Conservation (phyloP, 1,139 yeast genomes). For the Kodamaea sp. region DNA sequence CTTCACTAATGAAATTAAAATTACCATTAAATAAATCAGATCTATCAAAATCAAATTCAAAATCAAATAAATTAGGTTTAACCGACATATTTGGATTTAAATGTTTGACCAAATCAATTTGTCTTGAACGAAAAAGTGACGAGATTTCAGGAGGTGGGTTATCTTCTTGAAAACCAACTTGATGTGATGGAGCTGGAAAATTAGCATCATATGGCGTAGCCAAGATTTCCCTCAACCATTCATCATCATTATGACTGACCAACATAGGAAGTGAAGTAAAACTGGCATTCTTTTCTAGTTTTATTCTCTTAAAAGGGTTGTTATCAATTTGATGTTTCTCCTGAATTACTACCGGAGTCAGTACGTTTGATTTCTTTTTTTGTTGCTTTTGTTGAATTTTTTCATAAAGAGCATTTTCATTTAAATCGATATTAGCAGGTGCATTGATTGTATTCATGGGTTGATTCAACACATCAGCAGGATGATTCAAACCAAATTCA, state of each 20-base stretch:
- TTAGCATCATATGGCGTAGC: constrained; percentile 57
- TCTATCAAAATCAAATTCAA: constrained; percentile 14
- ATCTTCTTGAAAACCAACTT: constrained; percentile 47
- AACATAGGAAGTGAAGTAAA: constrained; percentile 9
- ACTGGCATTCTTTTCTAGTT: constrained; percentile 8
- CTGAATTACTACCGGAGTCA: not conserved
- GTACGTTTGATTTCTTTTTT: constrained; percentile 3
- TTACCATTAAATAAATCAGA: constrained; percentile 11
- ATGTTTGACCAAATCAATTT: constrained; percentile 53
- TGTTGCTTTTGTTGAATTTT: constrained; percentile 5
- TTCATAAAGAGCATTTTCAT: constrained; percentile 2
- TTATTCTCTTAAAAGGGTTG: constrained; percentile 4
- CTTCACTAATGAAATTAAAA: constrained; percentile 40
- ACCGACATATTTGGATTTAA: constrained; percentile 16
- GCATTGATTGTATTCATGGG: too few species aligned
- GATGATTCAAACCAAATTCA: constrained; percentile 24
- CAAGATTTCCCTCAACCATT: constrained; percentile 69
- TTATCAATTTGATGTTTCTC: not conserved
- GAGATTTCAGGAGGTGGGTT: constrained; percentile 34
- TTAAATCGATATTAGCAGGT: constrained; percentile 1
- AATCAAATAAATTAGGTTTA: constrained; percentile 5
- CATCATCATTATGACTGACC: constrained; percentile 29
- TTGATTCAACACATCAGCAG: constrained; percentile 2
- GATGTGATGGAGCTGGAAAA: constrained; percentile 48
- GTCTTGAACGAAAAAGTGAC: constrained; percentile 56